Conservation (phyloP, 257 asterid species). For the Salvia splendens region DNA sequence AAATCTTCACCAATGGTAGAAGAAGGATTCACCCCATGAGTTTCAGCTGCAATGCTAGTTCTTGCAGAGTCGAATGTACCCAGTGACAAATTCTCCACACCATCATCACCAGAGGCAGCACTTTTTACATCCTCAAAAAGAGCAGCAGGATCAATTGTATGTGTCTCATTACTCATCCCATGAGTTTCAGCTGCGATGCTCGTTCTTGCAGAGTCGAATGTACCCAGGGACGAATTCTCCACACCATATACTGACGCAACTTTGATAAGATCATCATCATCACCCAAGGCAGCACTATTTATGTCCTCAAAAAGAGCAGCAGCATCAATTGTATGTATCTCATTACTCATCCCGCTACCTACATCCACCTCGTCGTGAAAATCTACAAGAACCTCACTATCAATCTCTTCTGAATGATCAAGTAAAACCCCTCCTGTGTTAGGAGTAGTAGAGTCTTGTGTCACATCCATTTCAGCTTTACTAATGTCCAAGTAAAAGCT, state of each 20-base stretch:
- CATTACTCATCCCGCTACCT: slow-evolving; percentile 31
- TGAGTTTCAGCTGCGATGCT: background rate
- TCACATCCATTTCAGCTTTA: slow-evolving; percentile 24
- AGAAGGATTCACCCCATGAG: slow-evolving; percentile 4
- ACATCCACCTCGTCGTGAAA: slow-evolving; percentile 36
- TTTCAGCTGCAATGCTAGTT: slow-evolving; percentile 32
- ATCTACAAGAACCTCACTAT: slow-evolving; percentile 33
- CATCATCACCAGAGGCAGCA: slow-evolving; percentile 36
- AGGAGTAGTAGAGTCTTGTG: slow-evolving; percentile 22
- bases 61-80: slow-evolving; percentile 32
- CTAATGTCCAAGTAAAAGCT: slow-evolving; percentile 20
- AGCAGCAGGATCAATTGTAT: slow-evolving; percentile 35
- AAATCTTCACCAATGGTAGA: slow-evolving; percentile 23
- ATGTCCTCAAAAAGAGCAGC: slow-evolving; percentile 34
- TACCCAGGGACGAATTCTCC: slow-evolving; percentile 19
- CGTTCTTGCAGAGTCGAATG: slow-evolving; percentile 33
- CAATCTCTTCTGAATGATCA: slow-evolving; percentile 38
- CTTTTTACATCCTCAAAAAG: slow-evolving; percentile 31
- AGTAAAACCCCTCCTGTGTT: slow-evolving; percentile 36
- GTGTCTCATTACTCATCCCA: slow-evolving; percentile 31
- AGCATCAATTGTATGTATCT: slow-evolving; percentile 33
- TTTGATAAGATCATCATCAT: slow-evolving; percentile 7
- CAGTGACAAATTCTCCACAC: slow-evolving; percentile 12
- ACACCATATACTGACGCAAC: slow-evolving; percentile 37
- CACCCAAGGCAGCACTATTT: slow-evolving; percentile 34